Percentiles rank a stretch among this genome's conserved stretches.
Conservation (phyloP, 169 alveolate species). For the Cryptosporidium sp. region DNA sequence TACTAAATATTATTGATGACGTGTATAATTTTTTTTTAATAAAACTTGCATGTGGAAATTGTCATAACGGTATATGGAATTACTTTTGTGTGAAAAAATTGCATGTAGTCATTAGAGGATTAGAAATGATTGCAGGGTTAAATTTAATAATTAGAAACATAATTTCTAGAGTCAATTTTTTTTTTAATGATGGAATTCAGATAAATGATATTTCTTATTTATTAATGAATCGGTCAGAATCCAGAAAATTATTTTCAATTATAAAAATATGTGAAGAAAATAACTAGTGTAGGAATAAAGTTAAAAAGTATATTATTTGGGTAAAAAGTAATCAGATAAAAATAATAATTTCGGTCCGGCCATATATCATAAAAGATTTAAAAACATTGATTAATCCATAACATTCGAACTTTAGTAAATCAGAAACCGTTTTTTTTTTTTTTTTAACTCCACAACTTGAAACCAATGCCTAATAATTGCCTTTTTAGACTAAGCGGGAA, state of each 20-base stretch:
- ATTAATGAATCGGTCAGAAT: background rate
- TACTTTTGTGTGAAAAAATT: background rate
- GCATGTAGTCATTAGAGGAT: background rate
- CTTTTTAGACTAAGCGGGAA: slow-evolving; percentile 14
- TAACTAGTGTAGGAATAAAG: background rate
- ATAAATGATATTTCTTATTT: no score
- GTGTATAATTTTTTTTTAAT: background rate
- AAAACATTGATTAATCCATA: no score
- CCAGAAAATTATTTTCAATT: background rate
- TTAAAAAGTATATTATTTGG: no score
- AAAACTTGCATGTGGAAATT: slow-evolving; percentile 5
- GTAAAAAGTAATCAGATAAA: no score
- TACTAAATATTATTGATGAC: background rate
- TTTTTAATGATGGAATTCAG: no score
- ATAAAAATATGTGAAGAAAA: no score
- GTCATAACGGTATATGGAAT: background rate
- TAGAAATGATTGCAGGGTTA: background rate
- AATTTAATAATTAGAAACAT: no score
- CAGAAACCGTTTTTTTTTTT: background rate
- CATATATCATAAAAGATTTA: no score
- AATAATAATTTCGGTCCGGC: no score
- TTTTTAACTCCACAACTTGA: background rate
- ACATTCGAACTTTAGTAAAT: no score
- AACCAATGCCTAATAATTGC: background rate
- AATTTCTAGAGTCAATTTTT: background rate